Conservation (phyloP, 2,329 filamentous ascomycete genomes). For the Xylariaceae sp. region DNA sequence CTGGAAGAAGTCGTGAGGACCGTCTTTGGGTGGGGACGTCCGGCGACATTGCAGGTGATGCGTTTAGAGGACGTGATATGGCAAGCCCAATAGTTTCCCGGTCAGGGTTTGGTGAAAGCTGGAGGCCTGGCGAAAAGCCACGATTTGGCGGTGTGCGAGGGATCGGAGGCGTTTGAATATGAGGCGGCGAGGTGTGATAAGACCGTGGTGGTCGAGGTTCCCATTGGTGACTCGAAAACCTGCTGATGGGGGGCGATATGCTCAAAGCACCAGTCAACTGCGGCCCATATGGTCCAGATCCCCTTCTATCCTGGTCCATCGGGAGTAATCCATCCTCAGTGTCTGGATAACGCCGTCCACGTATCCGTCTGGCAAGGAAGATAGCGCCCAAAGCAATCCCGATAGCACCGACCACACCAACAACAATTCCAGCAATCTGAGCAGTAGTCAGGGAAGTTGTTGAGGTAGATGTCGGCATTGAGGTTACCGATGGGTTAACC, state of each 20-base stretch:
- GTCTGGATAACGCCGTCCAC: conserved; percentile 44
- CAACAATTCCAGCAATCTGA: conserved; percentile 61
- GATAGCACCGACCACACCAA: conserved; percentile 55
- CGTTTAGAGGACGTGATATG: conserved; percentile 43
- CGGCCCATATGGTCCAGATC: conserved; percentile 29
- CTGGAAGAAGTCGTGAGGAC: conserved; percentile 48
- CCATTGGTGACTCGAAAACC: conserved; percentile 31
- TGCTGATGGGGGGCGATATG: conserved; percentile 46
- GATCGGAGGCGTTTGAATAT: conserved; percentile 20
- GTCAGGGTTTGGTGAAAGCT: conserved; percentile 22
- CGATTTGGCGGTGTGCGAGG: conserved; percentile 37
- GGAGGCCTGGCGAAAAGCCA: conserved; percentile 11
- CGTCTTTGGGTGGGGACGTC: conserved; percentile 35
- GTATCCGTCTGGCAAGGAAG: conserved; percentile 46
- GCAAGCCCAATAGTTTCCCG: conserved; percentile 49
- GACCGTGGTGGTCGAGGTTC: conserved; percentile 27
- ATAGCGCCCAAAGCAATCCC: conserved; percentile 53
- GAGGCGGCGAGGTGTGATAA: conserved; percentile 15
- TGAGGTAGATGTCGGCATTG: conserved; percentile 20
- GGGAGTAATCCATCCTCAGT: conserved; percentile 43
- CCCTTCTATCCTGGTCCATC: conserved; percentile 42
- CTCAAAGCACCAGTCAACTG: conserved; percentile 38
- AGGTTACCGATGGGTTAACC: conserved; percentile 13
- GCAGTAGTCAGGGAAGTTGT: conserved; percentile 38
- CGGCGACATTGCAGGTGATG: conserved; percentile 21